Evolutionary conservation across 192 early-diverging fungal species (phyloP).

Genomic region (Diversispora eburnea): DNA sequence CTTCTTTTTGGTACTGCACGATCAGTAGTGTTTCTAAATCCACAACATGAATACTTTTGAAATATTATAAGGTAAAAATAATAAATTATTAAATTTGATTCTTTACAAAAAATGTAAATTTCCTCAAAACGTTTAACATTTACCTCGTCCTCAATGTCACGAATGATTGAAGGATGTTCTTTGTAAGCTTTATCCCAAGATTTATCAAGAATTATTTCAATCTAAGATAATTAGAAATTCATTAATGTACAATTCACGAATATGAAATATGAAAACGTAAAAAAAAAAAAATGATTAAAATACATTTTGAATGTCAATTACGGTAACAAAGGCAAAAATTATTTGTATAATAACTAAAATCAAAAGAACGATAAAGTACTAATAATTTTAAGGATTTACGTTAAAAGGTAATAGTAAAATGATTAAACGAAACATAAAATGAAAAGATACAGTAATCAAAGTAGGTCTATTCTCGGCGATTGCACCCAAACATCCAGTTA

Average conservation of each 20-base stretch:
- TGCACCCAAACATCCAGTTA: slow-evolving; percentile 8
- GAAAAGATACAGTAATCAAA: not conserved
- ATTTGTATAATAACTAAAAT: slow-evolving; percentile 5
- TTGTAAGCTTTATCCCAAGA: slow-evolving; percentile 8
- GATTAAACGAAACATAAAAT: not conserved
- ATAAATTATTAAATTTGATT: not conserved
- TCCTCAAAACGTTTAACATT: not conserved
- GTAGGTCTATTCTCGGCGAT: not conserved
- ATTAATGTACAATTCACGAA: not conserved
- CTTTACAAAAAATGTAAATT: not conserved
- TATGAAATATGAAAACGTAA: too few relatives aligned
- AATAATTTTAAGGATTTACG: not conserved
- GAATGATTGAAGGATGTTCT: slow-evolving; percentile 1
- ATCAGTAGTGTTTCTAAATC: slow-evolving; percentile 35
- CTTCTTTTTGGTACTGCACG: slow-evolving; percentile 36
- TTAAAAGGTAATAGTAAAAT: too few relatives aligned
- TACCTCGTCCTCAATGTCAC: slow-evolving; percentile 22
- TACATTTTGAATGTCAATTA: slow-evolving; percentile 6
- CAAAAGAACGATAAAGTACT: slow-evolving; percentile 17
- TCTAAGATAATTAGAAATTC: not conserved
- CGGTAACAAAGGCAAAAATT: not conserved
- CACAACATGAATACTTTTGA: slow-evolving; percentile 43
- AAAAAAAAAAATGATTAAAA: not conserved
- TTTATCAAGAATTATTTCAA: not conserved
- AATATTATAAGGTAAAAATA: not conserved